These are phyloP conservation scores for Meyerozyma carpophila DNA, from an alignment of 1,139 yeast species.

Conservation along the genomic window DNA sequence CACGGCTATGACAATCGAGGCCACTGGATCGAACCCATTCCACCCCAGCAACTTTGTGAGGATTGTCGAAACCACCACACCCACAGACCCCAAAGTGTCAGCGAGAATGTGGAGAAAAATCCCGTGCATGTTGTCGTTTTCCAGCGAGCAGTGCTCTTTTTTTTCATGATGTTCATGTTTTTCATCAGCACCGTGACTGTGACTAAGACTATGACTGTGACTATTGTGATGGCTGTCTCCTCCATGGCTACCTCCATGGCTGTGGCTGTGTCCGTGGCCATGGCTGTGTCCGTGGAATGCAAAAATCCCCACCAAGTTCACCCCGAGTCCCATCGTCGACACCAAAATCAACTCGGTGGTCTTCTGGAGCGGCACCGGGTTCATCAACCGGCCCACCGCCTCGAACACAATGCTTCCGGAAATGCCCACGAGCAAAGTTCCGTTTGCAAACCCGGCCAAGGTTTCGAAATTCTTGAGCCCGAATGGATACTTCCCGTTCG, in stretches of 20 bases:
- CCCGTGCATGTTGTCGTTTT: conserved; percentile 89
- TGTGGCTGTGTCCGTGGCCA: conserved; percentile 26
- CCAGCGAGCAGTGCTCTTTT: conserved; percentile 10
- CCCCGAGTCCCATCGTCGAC: conserved; percentile 76
- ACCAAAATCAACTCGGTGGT: conserved; percentile 86
- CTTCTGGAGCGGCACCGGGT: conserved; percentile 72
- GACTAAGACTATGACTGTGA: too few relatives aligned
- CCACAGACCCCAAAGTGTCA: conserved; percentile 94
- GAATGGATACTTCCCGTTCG: conserved; percentile 74
- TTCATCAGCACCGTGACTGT: too few relatives aligned
- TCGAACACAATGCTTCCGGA: conserved; percentile 85
- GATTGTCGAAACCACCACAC: conserved; percentile 84
- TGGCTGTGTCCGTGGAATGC: conserved; percentile 55
- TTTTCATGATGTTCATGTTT: too few relatives aligned
- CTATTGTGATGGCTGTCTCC: too few relatives aligned
- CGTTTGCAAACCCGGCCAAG: conserved; percentile 92
- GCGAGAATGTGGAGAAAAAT: conserved; percentile 90
- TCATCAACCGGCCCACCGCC: conserved; percentile 72
- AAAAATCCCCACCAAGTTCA: conserved; percentile 86
- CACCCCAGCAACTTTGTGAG: conserved; percentile 54
- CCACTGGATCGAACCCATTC: conserved; percentile 82
- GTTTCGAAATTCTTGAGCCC: conserved; percentile 85
- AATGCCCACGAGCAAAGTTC: conserved; percentile 79
- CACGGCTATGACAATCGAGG: conserved; percentile 80
- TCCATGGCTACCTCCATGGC: too few relatives aligned